These are phyloP conservation scores for Hirschfeldia incana DNA, from an alignment of 345 rosid genomes.

Conservation along the genomic window DNA sequence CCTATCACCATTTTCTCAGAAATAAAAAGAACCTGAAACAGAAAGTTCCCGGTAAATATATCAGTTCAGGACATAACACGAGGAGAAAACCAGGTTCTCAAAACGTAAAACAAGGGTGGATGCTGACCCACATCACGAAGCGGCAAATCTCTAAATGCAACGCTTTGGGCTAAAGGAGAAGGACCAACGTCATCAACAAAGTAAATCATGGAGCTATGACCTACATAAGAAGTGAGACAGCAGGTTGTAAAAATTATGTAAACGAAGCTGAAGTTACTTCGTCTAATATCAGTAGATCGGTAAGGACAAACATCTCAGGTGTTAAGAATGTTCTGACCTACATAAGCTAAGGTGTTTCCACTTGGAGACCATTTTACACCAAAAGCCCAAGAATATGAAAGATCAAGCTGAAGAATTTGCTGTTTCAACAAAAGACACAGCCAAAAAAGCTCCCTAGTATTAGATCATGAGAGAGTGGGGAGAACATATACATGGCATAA, in stretches of 20 bases:
- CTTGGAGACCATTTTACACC: slow-evolving; percentile 99
- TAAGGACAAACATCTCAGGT: slow-evolving; percentile 5
- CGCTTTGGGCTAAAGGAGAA: slow-evolving; percentile 91
- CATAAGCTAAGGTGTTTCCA: slow-evolving; percentile 95
- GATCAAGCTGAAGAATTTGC: slow-evolving; percentile 99
- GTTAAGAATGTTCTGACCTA: slow-evolving; percentile 64
- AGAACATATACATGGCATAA: neutral
- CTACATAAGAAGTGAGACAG: slow-evolving; percentile 46
- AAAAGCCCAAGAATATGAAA: slow-evolving; percentile 97
- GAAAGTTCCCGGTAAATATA: slow-evolving; percentile 12
- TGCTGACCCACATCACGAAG: slow-evolving; percentile 99
- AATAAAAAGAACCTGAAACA: slow-evolving; percentile 74
- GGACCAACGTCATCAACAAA: slow-evolving; percentile 98
- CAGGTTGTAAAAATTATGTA: neutral
- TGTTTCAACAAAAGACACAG: slow-evolving; percentile 42
- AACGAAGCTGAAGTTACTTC: slow-evolving; percentile 10
- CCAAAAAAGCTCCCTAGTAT: slow-evolving; percentile 19
- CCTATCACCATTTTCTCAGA: slow-evolving; percentile 94
- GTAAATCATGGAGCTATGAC: slow-evolving; percentile 96
- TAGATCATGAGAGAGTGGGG: neutral
- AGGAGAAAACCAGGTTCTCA: slow-evolving; percentile 33
- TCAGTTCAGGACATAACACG: slow-evolving; percentile 30
- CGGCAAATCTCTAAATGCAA: slow-evolving; percentile 89
- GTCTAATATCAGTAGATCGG: neutral
- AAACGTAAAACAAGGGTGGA: slow-evolving; percentile 58